Percentiles rank a stretch among this genome's conserved stretches.
Conservation (phyloP, 2,329 filamentous ascomycete species). For the Fusarium sp. region DNA sequence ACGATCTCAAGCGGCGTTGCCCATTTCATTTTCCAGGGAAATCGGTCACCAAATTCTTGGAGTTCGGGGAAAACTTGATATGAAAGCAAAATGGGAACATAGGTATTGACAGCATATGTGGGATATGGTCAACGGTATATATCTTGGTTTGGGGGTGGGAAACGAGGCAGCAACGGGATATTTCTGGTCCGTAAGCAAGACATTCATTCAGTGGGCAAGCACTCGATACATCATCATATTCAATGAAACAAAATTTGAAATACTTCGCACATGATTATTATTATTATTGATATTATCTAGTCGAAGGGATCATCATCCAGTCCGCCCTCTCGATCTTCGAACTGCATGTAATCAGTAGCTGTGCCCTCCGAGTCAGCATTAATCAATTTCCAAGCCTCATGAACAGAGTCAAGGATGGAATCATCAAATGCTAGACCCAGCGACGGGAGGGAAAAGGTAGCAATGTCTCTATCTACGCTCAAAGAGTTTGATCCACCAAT, state of each 20-base stretch:
- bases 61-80: neutral
- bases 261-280: slow-evolving; percentile 5
- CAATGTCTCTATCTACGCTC: slow-evolving; percentile 53
- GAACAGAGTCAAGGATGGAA: slow-evolving; percentile 70
- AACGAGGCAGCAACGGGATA: neutral
- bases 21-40: slow-evolving; percentile 8
- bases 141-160: neutral
- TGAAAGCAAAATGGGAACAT: slow-evolving; percentile 10
- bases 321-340: slow-evolving; percentile 76
- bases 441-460: slow-evolving; percentile 67
- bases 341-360: slow-evolving; percentile 73
- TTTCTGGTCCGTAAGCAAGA: neutral
- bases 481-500: slow-evolving; percentile 42
- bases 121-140: neutral
- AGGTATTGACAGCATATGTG: neutral
- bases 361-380: slow-evolving; percentile 60
- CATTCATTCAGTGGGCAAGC: neutral
- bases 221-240: neutral
- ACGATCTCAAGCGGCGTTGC: neutral
- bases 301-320: slow-evolving; percentile 68
- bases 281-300: slow-evolving; percentile 19
- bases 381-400: slow-evolving; percentile 74
- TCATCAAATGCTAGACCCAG: slow-evolving; percentile 82
- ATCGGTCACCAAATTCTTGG: neutral
- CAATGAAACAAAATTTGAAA: neutral